Evolutionary conservation across 345 rosid species (phyloP), one percentile per base, ranked within the genome.

Genomic region (Ricinus communis): DNA sequence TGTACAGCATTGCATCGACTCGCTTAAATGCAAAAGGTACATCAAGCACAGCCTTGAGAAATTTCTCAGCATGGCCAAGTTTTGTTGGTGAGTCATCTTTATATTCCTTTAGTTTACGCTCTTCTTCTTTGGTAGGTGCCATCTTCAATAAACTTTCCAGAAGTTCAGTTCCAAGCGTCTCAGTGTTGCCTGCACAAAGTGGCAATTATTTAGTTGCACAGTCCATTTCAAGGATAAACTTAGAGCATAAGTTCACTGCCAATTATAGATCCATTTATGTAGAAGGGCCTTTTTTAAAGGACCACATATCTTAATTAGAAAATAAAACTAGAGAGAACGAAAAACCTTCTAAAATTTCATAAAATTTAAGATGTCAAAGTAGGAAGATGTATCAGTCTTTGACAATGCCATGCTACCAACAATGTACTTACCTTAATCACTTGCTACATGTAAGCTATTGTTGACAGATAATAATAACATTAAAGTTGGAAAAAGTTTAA

Each of bases 71-170:
- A 74, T 88, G 86, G 62, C 96, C 90, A 57, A 92, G 92, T 85
- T 92, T 92, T 75, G 66, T 54, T 0, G 97, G 94, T 6, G 98
- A 86, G 76, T 84, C 93, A 45, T 90, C 97, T 66, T 84, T 87
- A 74, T 82, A 90, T 60, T 72, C 98, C 79, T 84, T 89, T 74
- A 95, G 77, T 51, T 85, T 95, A 2, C 90, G 90, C 76, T 95
- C 99, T 82, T 95, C 99, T 76, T 95, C 97, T 80, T 92, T 95
- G 33, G 87, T 85, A 0, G 98, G 98, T 12, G 98, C 96, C 99
- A 95, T 92, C 85, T 88, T 95, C 51, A 86, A 69, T 74, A 95
- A 83, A 83, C 89, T 89, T 80, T 95, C 99, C 45, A 95, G 96
- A 85, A 95, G 96, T 79, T 95, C 98, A 43, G 97, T 79, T 54